These are phyloP conservation scores for Claviceps fusiformis DNA, from an alignment of 2,329 filamentous ascomycete species.

Conservation along the genomic window DNA sequence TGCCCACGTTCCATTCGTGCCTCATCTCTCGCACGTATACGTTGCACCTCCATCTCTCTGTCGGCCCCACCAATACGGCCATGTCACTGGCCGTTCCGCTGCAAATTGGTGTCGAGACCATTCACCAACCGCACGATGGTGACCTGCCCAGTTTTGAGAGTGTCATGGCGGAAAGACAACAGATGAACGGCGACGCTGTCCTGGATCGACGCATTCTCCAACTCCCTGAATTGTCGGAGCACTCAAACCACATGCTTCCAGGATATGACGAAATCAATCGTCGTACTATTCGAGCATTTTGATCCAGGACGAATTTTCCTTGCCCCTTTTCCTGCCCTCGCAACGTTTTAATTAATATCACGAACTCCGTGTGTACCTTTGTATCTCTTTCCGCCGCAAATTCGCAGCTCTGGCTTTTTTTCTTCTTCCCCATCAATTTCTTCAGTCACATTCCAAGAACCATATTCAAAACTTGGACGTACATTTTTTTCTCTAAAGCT, in stretches of 20 bases:
- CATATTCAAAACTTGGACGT: neutral
- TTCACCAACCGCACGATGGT: constrained; percentile 17
- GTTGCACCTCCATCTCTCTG: constrained; percentile 31
- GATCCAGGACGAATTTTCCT: neutral
- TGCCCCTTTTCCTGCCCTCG: neutral
- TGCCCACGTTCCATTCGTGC: constrained; percentile 46
- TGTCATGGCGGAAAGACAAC: constrained; percentile 26
- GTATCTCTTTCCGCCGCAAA: neutral
- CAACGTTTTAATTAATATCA: neutral
- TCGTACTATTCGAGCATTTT: constrained; percentile 11
- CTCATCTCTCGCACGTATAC: constrained; percentile 42
- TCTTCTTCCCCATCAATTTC: neutral
- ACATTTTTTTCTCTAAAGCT: no score
- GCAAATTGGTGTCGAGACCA: constrained; percentile 33
- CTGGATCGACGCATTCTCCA: constrained; percentile 27
- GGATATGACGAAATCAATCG: constrained; percentile 23
- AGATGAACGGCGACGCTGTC: constrained; percentile 29
- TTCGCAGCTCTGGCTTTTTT: neutral
- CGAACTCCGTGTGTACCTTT: neutral
- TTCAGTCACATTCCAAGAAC: neutral
- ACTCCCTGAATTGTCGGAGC: constrained; percentile 19
- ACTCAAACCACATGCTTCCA: constrained; percentile 22
- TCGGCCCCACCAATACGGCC: constrained; percentile 27
- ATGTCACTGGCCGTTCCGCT: constrained; percentile 34
- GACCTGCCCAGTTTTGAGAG: constrained; percentile 37